Base-by-base conservation (phyloP, 805 yeast species). In the Tetrapisispora fleetii region DNA sequence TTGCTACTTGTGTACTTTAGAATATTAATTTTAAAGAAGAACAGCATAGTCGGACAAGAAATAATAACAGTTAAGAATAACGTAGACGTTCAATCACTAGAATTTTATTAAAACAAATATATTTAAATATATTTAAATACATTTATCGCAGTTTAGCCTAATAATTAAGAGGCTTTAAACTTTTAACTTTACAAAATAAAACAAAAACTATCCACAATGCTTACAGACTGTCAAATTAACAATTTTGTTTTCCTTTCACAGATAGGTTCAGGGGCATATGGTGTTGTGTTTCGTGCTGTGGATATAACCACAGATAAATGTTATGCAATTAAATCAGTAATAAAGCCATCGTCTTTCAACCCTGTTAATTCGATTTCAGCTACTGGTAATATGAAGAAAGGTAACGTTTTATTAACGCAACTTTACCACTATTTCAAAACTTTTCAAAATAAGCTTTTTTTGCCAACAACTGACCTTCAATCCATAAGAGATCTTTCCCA, bases 181-280 rank as follows among this genome's bases (percentile, higher is more conserved):
- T 6, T 24, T 6, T 6, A 24, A 36, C 18, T 36, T 19, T 27
- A 5, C 8, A 28, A 30, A 17, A 28, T 4, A 28, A 4, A 32
- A n/a, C n/a, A n/a, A n/a, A 16, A 42, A 16, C n/a, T 18, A 28
- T 16, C 8, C 4, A n/a, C 16, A 37, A 46, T 46, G 48, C 18
- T 46, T 19, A 36, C 45, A 2, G 42, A 58, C 40, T 57, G 60
- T 37, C 56, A 55, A 48, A 57, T 64, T 4, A 64, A 64, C 48
- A 62, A 62, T 47, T 60, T 50, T 45, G 53, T 53, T 44, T 57
- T 64, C 8, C 43, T 50, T 5, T 48, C 51, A 7, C 64, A 62
- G 44, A 43, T 58, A 14, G 96, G 95, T 11, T 77, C 91, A 1
- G 96, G 96, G 21, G 90, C 95, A 19, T 88, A 83, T 58, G 95